These are phyloP conservation scores for Planoprotostelium fungivorum DNA, from an alignment of 78 protist genomes.

Conservation along the genomic window DNA sequence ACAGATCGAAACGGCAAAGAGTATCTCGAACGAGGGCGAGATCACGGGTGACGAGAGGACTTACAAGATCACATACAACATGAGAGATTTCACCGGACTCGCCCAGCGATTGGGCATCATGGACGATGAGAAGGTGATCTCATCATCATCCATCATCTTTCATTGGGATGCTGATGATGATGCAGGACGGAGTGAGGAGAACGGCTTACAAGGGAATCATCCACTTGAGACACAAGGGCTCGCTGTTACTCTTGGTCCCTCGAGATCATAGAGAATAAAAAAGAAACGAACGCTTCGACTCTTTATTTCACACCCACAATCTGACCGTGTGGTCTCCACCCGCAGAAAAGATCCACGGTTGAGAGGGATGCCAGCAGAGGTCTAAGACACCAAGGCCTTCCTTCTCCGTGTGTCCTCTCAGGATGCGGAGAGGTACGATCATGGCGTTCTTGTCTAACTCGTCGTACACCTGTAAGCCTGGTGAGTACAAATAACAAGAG, in stretches of 20 bases:
- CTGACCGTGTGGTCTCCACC: slow-evolving; percentile 84
- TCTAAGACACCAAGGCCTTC: slow-evolving; percentile 83
- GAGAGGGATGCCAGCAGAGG: slow-evolving; percentile 87
- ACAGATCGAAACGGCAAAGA: slow-evolving; percentile 6
- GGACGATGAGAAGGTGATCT: not conserved
- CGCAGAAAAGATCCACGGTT: slow-evolving; percentile 95
- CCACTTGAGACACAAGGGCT: not conserved
- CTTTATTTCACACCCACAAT: slow-evolving; percentile 35
- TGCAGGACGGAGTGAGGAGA: not conserved
- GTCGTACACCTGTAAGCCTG: slow-evolving; percentile 63
- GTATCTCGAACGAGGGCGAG: not conserved
- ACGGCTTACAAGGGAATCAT: not conserved
- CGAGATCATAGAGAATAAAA: too few relatives aligned
- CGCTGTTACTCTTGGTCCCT: not conserved
- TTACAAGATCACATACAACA: not conserved
- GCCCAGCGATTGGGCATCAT: not conserved
- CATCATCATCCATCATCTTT: not conserved
- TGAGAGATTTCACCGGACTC: not conserved
- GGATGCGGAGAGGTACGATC: slow-evolving; percentile 94
- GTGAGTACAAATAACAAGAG: not conserved
- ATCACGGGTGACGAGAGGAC: not conserved
- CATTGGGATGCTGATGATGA: not conserved
- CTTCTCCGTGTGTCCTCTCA: slow-evolving; percentile 55
- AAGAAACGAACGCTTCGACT: too few relatives aligned
- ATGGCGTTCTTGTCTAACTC: slow-evolving; percentile 86